Conservation (phyloP, 208 protist species). For the Trypanosoma vivax region DNA sequence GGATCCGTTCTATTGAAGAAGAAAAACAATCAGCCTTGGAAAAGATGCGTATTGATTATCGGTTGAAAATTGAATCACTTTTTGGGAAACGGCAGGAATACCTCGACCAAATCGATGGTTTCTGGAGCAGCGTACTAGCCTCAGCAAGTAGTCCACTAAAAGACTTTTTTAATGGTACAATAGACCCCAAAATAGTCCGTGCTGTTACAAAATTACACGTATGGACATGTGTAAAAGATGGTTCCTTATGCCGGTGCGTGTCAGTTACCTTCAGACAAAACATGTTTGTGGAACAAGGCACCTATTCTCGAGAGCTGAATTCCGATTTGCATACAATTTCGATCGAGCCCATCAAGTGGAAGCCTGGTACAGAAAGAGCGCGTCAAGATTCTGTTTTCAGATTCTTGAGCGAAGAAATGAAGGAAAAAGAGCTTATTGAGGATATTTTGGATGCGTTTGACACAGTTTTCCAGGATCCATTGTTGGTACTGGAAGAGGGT, state of each 20-base stretch:
- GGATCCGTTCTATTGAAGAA: conserved; percentile 27
- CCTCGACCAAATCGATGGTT: conserved; percentile 38
- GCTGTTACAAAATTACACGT: conserved; percentile 63
- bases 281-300: conserved; percentile 63
- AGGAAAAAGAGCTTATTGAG: conserved; percentile 28
- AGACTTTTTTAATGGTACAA: conserved; percentile 53
- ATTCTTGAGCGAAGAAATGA: conserved; percentile 35
- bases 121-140: conserved; percentile 55
- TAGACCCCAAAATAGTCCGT: conserved; percentile 73
- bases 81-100: conserved; percentile 39
- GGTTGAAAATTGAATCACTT: conserved; percentile 49
- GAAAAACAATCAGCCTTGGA: conserved; percentile 22
- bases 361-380: conserved; percentile 53
- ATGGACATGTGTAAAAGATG: conserved; percentile 26
- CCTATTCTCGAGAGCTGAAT: conserved; percentile 53
- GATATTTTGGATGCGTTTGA: conserved; percentile 56
- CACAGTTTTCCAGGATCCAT: conserved; percentile 68
- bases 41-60: conserved; percentile 31
- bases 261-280: conserved; percentile 47
- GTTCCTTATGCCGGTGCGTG: conserved; percentile 40
- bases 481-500: conserved; percentile 35
- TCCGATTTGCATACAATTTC: conserved; percentile 40
- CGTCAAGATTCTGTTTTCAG: conserved; percentile 66
- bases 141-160: conserved; percentile 33
- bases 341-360: conserved; percentile 62